Base-by-base conservation (phyloP, 1,284 basidiomycete species). In the Chalciporus sp. region DNA sequence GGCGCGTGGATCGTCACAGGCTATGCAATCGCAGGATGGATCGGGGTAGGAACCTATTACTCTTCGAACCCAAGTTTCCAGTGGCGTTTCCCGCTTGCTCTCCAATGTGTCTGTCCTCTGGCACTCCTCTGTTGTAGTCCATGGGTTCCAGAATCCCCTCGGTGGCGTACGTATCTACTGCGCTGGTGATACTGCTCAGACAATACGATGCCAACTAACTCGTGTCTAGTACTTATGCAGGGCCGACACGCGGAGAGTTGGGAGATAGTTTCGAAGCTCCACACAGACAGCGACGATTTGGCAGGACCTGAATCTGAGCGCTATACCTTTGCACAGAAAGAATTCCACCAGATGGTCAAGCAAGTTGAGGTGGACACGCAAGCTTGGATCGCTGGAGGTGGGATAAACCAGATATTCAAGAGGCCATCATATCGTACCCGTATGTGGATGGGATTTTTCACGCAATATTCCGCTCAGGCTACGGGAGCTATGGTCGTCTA, bases 361-460 rank as follows among this genome's bases (percentile, higher is more conserved):
- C 54, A 53, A 31, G 54, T 44, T 12, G 54, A 56, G 31, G 43
- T 54, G 40, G 52, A 53, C 31, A 40, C 52, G 11, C 23, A 56
- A 28, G 49, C 55, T 23, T 50, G 58, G 47, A 29, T 49, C 23
- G 44, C 58, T 20, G 58, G 44, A 40, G 53, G 58, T 43, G 58
- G 56, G 10, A 14, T 42, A 17, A 19, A 39, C 14, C 58, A 59
- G 33, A 39, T 59, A n/a, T 58, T 47, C 39, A 61, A 23, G 28
- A 49, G 60, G 20, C 47, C 42, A 20, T 61, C 50, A 14, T 61
- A 59, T 42, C 54, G 58, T 41, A 59, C 49, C 17, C 54, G 57
- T 23, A 56, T 59, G 58, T 57, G 42, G 35, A 59, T 59, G 47
- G 58, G 58, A 39, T 59, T 60, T 23, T 56, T 60, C 49, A 59